These are phyloP conservation scores for Piloderma croceum DNA, from an alignment of 768 basidiomycete genomes.

Conservation along the genomic window DNA sequence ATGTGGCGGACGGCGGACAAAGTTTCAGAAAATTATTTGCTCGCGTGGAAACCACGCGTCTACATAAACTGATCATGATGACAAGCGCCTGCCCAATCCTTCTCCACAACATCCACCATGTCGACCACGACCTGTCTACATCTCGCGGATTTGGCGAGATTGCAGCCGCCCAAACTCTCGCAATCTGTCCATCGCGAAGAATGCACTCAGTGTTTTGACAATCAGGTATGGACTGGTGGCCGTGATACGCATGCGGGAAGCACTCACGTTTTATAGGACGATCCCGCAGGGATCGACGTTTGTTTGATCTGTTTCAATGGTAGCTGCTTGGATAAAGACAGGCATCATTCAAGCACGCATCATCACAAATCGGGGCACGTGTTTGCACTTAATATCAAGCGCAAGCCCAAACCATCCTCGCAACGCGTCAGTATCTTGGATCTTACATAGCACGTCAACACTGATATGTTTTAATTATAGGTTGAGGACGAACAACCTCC, in stretches of 20 bases:
- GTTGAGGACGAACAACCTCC: slow-evolving; percentile 77
- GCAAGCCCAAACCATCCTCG: slow-evolving; percentile 57
- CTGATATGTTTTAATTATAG: slow-evolving; percentile 32
- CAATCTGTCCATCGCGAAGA: slow-evolving; percentile 86
- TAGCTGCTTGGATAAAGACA: slow-evolving; percentile 57
- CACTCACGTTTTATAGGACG: slow-evolving; percentile 46
- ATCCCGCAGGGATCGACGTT: slow-evolving; percentile 73
- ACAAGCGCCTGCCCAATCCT: too few species aligned
- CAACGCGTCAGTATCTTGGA: slow-evolving; percentile 51
- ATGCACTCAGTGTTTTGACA: slow-evolving; percentile 96
- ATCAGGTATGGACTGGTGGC: slow-evolving; percentile 51
- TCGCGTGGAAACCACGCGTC: too few species aligned
- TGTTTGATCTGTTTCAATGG: slow-evolving; percentile 95
- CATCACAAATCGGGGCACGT: slow-evolving; percentile 64
- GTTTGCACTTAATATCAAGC: slow-evolving; percentile 76
- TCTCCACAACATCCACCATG: slow-evolving; percentile 19
- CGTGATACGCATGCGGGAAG: slow-evolving; percentile 1
- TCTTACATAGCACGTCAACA: background rate
- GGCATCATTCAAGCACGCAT: slow-evolving; percentile 75
- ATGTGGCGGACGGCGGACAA: too few species aligned
- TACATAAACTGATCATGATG: too few species aligned
- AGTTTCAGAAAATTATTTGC: too few species aligned
- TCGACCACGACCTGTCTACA: slow-evolving; percentile 45
- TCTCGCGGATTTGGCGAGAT: slow-evolving; percentile 39
- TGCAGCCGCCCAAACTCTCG: slow-evolving; percentile 55